Evolutionary conservation across 2,329 filamentous ascomycete species (phyloP).

Genomic region (Helminthosporium solani): DNA sequence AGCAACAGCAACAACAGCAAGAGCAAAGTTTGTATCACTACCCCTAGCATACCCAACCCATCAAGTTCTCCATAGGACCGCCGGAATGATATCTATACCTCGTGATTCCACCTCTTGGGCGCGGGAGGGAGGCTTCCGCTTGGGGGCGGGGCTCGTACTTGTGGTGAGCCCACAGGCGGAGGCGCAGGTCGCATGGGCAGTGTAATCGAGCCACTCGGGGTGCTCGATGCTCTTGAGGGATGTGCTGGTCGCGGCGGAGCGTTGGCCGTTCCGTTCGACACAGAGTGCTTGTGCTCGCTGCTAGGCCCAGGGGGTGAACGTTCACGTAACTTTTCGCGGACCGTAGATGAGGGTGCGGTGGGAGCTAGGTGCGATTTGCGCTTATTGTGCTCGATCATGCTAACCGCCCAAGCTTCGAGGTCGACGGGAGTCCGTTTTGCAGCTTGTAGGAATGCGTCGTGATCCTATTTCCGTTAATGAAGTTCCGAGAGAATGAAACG

Average conservation of each 20-base stretch:
- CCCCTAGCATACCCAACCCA: too few species aligned
- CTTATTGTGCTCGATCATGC: conserved; percentile 92
- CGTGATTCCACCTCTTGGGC: conserved; percentile 37
- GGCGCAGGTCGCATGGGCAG: conserved; percentile 50
- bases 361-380: conserved; percentile 91
- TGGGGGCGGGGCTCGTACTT: conserved; percentile 21
- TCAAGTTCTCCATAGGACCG: too few species aligned
- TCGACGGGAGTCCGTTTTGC: conserved; percentile 96
- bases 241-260: conserved; percentile 43
- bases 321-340: conserved; percentile 42
- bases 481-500: not conserved
- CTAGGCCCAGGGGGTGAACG: conserved; percentile 26
- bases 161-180: conserved; percentile 28
- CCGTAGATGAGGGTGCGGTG: conserved; percentile 66
- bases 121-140: conserved; percentile 30
- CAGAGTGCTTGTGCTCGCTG: conserved; percentile 23
- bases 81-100: too few species aligned
- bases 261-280: conserved; percentile 24
- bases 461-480: conserved; percentile 60
- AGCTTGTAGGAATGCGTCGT: conserved; percentile 91
- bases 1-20: not conserved
- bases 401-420: conserved; percentile 87
- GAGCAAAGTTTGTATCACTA: not conserved
- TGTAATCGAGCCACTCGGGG: conserved; percentile 41
- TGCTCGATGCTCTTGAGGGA: conserved; percentile 47